A percentile compares a stretch with the other conserved stretches of the same genome.
phyloP scores from a whole-genome alignment of 2,329 filamentous ascomycete genomes.

The Fusarium sp. region DNA sequence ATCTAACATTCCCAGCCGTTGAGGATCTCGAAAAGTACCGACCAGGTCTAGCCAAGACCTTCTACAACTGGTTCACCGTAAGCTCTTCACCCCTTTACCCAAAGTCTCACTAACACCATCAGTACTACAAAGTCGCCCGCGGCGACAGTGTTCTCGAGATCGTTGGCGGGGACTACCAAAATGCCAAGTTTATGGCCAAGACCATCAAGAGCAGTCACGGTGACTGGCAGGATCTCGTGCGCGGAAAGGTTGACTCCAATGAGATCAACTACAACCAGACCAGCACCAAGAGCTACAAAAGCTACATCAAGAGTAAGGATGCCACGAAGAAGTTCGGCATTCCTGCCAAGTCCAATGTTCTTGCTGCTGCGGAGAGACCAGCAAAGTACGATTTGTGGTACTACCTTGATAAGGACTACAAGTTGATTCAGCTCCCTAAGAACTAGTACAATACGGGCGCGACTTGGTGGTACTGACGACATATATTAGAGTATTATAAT shows the following conservation, averaged over 20 bases:
- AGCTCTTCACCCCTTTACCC: not conserved
- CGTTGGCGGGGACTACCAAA: constrained; percentile 49
- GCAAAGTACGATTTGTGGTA: constrained; percentile 50
- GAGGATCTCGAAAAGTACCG: constrained; percentile 52
- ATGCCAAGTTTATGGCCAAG: constrained; percentile 45
- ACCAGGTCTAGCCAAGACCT: constrained; percentile 47
- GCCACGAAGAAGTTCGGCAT: constrained; percentile 46
- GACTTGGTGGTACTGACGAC: not conserved
- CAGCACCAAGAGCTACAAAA: constrained; percentile 42
- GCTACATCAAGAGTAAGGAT: constrained; percentile 46
- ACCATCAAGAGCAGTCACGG: constrained; percentile 50
- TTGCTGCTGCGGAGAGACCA: constrained; percentile 45
- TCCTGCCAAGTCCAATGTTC: constrained; percentile 43
- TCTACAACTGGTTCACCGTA: constrained; percentile 53
- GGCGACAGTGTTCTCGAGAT: constrained; percentile 50
- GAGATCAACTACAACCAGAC: constrained; percentile 56
- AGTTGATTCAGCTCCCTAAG: constrained; percentile 42
- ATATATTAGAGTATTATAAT: not conserved
- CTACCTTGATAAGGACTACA: constrained; percentile 48
- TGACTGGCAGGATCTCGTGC: constrained; percentile 52
- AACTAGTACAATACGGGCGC: constrained; percentile 32
- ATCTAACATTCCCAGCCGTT: constrained; percentile 42
- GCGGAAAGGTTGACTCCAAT: constrained; percentile 47
- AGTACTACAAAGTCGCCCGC: constrained; percentile 54
- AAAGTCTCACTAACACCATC: not conserved